Percentiles rank a stretch among this genome's conserved stretches.
phyloP scores from a whole-genome alignment of 192 early-diverging fungal genomes.

The Chytriomyces sp. region DNA sequence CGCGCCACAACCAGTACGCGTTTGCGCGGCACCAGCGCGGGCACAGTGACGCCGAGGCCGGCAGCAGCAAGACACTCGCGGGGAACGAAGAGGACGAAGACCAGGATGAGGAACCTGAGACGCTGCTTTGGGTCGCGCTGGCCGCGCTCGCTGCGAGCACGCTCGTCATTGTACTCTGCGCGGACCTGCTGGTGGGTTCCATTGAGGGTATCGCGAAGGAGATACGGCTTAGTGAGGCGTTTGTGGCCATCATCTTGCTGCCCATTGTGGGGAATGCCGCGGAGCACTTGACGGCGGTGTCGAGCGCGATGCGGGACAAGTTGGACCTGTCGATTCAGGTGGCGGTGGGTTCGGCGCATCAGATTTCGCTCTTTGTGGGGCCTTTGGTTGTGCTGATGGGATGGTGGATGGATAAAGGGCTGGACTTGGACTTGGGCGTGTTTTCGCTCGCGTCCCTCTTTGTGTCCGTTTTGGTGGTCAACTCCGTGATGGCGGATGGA shows the following conservation, averaged over 20 bases:
- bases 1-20: too few species aligned
- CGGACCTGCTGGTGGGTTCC: conserved; percentile 82
- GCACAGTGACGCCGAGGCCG: too few species aligned
- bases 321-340: conserved; percentile 91
- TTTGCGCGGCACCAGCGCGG: too few species aligned
- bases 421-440: conserved; percentile 81
- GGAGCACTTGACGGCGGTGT: conserved; percentile 84
- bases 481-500: conserved; percentile 69
- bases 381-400: conserved; percentile 68
- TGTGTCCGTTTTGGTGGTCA: conserved; percentile 53
- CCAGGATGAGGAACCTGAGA: conserved; percentile 63
- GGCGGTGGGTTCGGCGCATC: conserved; percentile 86
- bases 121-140: conserved; percentile 64
- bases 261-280: conserved; percentile 93
- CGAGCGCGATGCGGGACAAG: conserved; percentile 81
- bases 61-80: too few species aligned
- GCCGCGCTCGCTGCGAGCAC: conserved; percentile 68
- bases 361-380: conserved; percentile 65
- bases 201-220: conserved; percentile 76
- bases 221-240: conserved; percentile 75
- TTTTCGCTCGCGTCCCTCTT: conserved; percentile 87
- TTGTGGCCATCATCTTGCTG: conserved; percentile 88
- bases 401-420: conserved; percentile 80
- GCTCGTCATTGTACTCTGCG: conserved; percentile 72
- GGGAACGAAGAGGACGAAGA: conserved; percentile 40